Base-by-base conservation (phyloP, 1,284 basidiomycete genomes). In the Lentinula novae-zelandiae region DNA sequence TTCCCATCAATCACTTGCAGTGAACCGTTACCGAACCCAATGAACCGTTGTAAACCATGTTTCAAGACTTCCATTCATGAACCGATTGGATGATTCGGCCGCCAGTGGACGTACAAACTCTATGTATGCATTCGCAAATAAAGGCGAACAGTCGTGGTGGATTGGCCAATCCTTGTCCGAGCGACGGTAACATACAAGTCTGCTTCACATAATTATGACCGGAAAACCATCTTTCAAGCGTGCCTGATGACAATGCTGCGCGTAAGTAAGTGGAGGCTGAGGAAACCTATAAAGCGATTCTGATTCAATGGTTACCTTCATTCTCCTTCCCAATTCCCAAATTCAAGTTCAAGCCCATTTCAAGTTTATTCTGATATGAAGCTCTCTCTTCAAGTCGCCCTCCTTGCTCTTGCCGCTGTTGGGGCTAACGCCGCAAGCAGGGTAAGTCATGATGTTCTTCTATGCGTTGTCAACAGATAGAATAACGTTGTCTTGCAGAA, bases 401-500 rank as follows among this genome's bases (percentile, higher is more conserved):
- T 57, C 55, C 13, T 57, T 36, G 42, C 42, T 48, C 55, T 57
- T 57, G 44, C 42, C 17, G 40, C 34, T 17, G 55, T 34, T 20
- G 55, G 42, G 10, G 42, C 46, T n/a, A 57, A 44, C 31, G 54
- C 54, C 7, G 55, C 55, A 17, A n/a, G 15, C n/a, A 31, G 31
- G n/a, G 55, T 57, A 17, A 17, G 42, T 36, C 20, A 3, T 31
- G 6, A 27, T 17, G 17, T 50, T 22, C 36, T 50, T 22, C 7
- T 5, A 5, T 39, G 10, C 15, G n/a, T 36, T 36, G 9, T 20
- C 15, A 38, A 36, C 36, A 17, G 39, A 9, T 53, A 36, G 36
- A 34, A 34, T 38, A 20, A 5, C 34, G 34, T 34, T n/a, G n/a
- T 53, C 20, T 17, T 53, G 52, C 2, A 53, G 52, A 57, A 31